Evolutionary conservation across 768 basidiomycete species (phyloP).

Genomic region (Amanita pallidorosea): DNA sequence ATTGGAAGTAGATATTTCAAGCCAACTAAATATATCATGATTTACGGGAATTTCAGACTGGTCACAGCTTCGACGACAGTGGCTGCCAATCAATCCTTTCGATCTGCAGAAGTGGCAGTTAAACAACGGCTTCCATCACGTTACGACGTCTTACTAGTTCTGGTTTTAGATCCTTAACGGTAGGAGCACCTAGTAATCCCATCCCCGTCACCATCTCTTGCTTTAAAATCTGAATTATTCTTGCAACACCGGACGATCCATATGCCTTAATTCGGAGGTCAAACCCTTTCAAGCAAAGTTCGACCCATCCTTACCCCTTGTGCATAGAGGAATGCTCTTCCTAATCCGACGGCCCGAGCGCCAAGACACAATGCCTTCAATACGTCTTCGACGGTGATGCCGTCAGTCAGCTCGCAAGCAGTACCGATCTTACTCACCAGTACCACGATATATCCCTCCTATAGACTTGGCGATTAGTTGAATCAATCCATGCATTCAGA

Average conservation of each 20-base stretch:
- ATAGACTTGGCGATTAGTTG: background rate
- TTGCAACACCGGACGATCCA: conserved; percentile 59
- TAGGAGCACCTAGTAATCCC: conserved; percentile 63
- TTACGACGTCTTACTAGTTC: conserved; percentile 46
- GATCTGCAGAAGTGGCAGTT: conserved; percentile 27
- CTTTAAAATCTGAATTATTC: conserved; percentile 55
- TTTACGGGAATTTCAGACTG: background rate
- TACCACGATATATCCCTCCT: conserved; percentile 66
- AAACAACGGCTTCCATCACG: background rate
- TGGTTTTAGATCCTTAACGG: conserved; percentile 54
- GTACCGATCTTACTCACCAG: conserved; percentile 31
- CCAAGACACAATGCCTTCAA: conserved; percentile 87
- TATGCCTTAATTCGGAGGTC: conserved; percentile 42
- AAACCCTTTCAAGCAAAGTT: background rate
- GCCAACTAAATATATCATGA: background rate
- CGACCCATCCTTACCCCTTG: conserved; percentile 47
- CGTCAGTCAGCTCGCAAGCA: too few species aligned
- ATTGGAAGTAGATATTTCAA: too few species aligned
- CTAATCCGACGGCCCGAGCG: conserved; percentile 78
- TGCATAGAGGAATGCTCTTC: conserved; percentile 78
- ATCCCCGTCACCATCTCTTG: conserved; percentile 72
- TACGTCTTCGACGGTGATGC: conserved; percentile 38
- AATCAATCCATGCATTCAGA: background rate
- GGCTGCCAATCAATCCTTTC: conserved; percentile 65
- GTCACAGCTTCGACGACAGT: conserved; percentile 22